Base-by-base conservation (phyloP, 208 protist species). In the Wallacemonas collosoma region DNA sequence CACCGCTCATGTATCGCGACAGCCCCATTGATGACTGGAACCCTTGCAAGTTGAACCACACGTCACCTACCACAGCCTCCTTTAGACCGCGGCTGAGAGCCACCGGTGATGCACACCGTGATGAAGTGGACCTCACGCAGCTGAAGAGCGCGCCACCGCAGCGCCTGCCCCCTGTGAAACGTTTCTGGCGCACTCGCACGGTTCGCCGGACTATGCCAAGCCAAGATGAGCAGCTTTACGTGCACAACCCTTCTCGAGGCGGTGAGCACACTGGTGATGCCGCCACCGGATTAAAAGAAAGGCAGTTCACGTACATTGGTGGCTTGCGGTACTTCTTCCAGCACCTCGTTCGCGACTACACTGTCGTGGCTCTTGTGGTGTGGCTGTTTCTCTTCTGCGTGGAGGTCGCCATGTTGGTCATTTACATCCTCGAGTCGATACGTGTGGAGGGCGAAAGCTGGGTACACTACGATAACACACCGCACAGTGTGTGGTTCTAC, bases 351-450 rank as follows among this genome's bases (percentile, higher is more conserved):
- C 81, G 88, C 12, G 71, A 93, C 71, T 79, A 89, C 66, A 85
- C 91, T 1, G 76, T 91, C 3, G 79, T 83, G 5, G 85, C 91
- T 17, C 79, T 96, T 53, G 81, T 74, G 54, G 86, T 92, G 2
- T 96, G 91, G 89, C 64, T 75, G n/a, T 81, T 91, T 71, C 74
- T 96, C 17, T 96, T 93, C 56, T 50, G 93, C 3, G 86, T 91
- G 44, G 88, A 96, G 73, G 66, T 90, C 9, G 73, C 80, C 1
- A 88, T 93, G 72, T 83, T 96, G 50, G 77, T 86, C 11, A 41
- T 94, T 3, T 93, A 93, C 73, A 78, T 90, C 68, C 60, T 86
- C 9, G 88, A 96, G 62, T 81, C 81, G 4, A 88, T 82, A 36
- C 39, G 73, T 17, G 65, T 63, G 50, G 55, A 78, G n/a, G 66